Conservation (phyloP, 768 basidiomycete genomes). For the Serendipita sp. region DNA sequence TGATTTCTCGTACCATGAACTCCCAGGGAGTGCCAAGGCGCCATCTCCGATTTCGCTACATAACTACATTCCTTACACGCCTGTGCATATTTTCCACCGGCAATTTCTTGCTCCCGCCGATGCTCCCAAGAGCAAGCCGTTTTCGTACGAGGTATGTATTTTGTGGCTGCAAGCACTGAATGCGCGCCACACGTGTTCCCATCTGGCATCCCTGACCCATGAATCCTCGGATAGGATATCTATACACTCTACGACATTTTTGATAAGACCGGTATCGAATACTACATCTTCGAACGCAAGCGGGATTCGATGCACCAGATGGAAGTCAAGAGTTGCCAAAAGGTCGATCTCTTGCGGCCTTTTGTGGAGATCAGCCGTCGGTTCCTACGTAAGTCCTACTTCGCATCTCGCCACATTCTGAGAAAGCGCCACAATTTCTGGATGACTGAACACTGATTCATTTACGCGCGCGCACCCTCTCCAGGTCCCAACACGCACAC, state of each 20-base stretch:
- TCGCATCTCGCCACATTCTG: not conserved
- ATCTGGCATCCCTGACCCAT: not conserved
- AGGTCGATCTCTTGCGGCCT: not conserved
- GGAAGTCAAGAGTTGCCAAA: not conserved
- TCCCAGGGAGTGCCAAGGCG: not conserved
- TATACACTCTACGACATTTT: not conserved
- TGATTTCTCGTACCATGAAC: not conserved
- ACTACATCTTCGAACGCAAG: constrained; percentile 4
- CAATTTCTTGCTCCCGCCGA: constrained; percentile 5
- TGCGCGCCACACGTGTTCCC: not conserved
- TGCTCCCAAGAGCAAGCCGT: constrained; percentile 4
- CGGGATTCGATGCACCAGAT: not conserved
- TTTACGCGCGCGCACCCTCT: not conserved
- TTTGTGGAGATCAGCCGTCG: constrained; percentile 1
- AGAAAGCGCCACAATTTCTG: not conserved
- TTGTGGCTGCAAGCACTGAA: not conserved
- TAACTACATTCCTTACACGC: not conserved
- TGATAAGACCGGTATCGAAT: constrained; percentile 1
- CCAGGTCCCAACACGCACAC: not conserved
- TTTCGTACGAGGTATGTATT: constrained; percentile 6
- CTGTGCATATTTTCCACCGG: constrained; percentile 3
- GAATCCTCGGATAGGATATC: not conserved
- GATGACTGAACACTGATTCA: not conserved
- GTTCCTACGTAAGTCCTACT: not conserved
- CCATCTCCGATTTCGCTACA: not conserved